Evolutionary conservation across 2,329 filamentous ascomycete species (phyloP).

Genomic region (Cercospora berteroae): DNA sequence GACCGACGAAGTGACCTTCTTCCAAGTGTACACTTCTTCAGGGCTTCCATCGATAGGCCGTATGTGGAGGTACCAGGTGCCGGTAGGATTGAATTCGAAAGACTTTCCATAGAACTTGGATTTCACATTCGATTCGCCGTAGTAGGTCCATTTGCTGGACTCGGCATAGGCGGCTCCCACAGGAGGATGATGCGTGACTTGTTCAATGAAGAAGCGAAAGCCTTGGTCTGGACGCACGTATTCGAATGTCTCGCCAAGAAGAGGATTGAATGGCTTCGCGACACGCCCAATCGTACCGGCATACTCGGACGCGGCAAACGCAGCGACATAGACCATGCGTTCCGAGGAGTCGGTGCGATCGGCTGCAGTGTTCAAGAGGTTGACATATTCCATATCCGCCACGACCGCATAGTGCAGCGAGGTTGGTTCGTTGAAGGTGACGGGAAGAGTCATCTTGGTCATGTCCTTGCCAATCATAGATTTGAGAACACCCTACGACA

Average conservation of each 20-base stretch:
- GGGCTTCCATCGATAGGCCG: conserved; percentile 67
- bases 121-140: conserved; percentile 87
- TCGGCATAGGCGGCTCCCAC: conserved; percentile 92
- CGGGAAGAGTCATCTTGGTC: conserved; percentile 98
- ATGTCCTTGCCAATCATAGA: conserved; percentile 99
- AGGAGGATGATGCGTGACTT: conserved; percentile 96
- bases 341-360: conserved; percentile 85
- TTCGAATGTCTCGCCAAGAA: conserved; percentile 94
- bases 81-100: conserved; percentile 93
- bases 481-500: conserved; percentile 78
- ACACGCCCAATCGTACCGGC: conserved; percentile 95
- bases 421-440: conserved; percentile 98
- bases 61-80: conserved; percentile 92
- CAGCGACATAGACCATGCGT: conserved; percentile 88
- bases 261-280: conserved; percentile 95
- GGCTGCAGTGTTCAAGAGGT: conserved; percentile 84
- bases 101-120: conserved; percentile 98
- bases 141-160: conserved; percentile 93
- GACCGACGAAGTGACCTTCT: conserved; percentile 97
- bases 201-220: conserved; percentile 97
- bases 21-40: conserved; percentile 90
- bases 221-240: conserved; percentile 94
- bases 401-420: conserved; percentile 91
- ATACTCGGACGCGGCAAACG: conserved; percentile 94
- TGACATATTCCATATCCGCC: conserved; percentile 97